phyloP scores from a whole-genome alignment of 768 basidiomycete species.

The Podaxis sp. region DNA sequence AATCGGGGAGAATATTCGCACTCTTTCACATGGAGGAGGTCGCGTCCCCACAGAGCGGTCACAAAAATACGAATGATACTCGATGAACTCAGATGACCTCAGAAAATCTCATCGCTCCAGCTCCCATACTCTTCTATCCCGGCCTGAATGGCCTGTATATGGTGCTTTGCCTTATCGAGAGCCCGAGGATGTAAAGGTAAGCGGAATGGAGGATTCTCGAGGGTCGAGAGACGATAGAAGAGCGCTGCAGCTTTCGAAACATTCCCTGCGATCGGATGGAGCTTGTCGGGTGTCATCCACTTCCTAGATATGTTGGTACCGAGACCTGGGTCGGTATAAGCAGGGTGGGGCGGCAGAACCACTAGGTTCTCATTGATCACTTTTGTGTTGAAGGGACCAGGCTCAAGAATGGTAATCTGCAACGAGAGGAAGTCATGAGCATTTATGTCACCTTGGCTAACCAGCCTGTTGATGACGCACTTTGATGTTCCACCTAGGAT shows the following conservation, averaged over 20 bases:
- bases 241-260: background rate
- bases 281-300: constrained; percentile 11
- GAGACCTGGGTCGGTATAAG: constrained; percentile 19
- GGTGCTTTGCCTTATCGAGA: background rate
- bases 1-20: no score
- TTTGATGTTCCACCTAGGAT: constrained; percentile 49
- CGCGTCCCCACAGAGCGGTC: no score
- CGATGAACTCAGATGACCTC: background rate
- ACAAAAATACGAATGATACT: background rate
- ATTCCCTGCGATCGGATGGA: background rate
- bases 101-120: constrained; percentile 10
- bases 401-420: constrained; percentile 21
- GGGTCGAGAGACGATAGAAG: constrained; percentile 7
- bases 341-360: constrained; percentile 19
- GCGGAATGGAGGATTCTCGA: constrained; percentile 11
- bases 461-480: constrained; percentile 21
- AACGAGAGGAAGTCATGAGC: background rate
- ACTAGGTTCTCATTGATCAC: constrained; percentile 15
- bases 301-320: constrained; percentile 9
- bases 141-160: background rate
- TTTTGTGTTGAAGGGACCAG: constrained; percentile 21
- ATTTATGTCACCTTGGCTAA: background rate
- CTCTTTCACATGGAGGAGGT: no score
- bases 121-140: constrained; percentile 5
- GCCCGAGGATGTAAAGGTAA: constrained; percentile 9